Evolutionary conservation across 768 basidiomycete genomes (phyloP).

Genomic region (Collybia sp.): DNA sequence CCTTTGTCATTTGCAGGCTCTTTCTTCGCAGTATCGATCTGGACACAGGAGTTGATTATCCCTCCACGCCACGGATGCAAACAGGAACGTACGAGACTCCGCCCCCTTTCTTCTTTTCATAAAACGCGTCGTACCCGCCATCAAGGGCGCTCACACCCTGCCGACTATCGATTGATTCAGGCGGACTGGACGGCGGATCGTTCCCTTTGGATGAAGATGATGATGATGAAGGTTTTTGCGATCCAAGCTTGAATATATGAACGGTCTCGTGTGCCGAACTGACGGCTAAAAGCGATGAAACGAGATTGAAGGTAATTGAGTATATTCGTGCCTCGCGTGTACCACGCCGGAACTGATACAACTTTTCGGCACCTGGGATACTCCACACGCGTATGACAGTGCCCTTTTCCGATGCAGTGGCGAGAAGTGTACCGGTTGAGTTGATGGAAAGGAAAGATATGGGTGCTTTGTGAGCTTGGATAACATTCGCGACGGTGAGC

Average conservation of each 20-base stretch:
- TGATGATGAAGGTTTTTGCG: constrained; percentile 9
- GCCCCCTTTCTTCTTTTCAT: constrained; percentile 62
- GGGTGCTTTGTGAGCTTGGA: constrained; percentile 95
- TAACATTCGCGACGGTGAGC: constrained; percentile 89
- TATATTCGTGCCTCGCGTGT: constrained; percentile 84
- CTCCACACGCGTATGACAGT: constrained; percentile 96
- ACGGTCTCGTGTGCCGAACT: constrained; percentile 93
- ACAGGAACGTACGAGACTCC: constrained; percentile 49
- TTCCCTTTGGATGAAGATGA: constrained; percentile 9
- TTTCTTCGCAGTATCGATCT: constrained; percentile 57
- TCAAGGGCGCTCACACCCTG: constrained; percentile 36
- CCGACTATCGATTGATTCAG: constrained; percentile 38
- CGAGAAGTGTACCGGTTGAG: constrained; percentile 81
- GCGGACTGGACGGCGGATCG: constrained; percentile 45
- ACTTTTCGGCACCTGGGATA: constrained; percentile 85
- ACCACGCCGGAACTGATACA: constrained; percentile 94
- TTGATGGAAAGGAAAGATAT: constrained; percentile 87
- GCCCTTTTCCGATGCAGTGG: constrained; percentile 91
- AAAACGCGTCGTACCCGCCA: constrained; percentile 82
- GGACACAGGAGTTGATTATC: constrained; percentile 2
- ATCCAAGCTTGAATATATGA: constrained; percentile 87
- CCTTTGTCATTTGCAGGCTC: constrained; percentile 73
- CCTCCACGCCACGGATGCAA: neutral
- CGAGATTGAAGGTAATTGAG: constrained; percentile 75
- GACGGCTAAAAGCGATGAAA: constrained; percentile 82